These are phyloP conservation scores for Corniculantispora saksenae DNA, from an alignment of 2,329 filamentous ascomycete species.

Conservation along the genomic window DNA sequence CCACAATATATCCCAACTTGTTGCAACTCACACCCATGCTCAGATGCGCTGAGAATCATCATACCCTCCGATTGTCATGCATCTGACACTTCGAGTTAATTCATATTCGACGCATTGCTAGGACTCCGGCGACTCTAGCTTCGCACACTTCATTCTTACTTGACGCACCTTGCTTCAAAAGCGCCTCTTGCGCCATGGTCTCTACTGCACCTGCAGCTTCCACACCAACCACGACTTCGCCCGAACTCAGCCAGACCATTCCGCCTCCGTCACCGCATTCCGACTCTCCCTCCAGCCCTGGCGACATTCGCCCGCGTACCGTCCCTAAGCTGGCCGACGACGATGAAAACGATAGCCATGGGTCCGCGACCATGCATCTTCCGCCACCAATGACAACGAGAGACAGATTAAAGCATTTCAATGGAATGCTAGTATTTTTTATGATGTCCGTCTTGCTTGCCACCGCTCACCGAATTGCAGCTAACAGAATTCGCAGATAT, in stretches of 20 bases:
- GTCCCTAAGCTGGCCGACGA: slow-evolving; percentile 16
- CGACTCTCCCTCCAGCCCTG: not conserved
- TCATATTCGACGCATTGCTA: not conserved
- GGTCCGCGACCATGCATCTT: slow-evolving; percentile 4
- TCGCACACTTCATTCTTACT: not conserved
- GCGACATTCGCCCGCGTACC: not conserved
- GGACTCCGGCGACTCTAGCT: not conserved
- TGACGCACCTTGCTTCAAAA: not conserved
- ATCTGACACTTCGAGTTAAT: not conserved
- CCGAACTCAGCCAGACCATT: not conserved
- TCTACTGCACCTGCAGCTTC: not conserved
- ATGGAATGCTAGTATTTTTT: slow-evolving; percentile 24
- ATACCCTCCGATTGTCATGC: slow-evolving; percentile 14
- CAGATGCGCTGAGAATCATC: not conserved
- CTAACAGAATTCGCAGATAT: slow-evolving; percentile 21
- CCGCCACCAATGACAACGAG: slow-evolving; percentile 14
- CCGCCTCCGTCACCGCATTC: not conserved
- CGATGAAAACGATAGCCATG: slow-evolving; percentile 16
- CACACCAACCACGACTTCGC: not conserved
- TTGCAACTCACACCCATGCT: not conserved
- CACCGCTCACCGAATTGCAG: not conserved
- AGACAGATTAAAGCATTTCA: slow-evolving; percentile 16
- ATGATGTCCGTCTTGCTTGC: slow-evolving; percentile 18
- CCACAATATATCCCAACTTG: not conserved
- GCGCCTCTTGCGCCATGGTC: slow-evolving; percentile 13